Conservation (phyloP, 352 stramenopile genomes). For the Blastocystis sp. region DNA sequence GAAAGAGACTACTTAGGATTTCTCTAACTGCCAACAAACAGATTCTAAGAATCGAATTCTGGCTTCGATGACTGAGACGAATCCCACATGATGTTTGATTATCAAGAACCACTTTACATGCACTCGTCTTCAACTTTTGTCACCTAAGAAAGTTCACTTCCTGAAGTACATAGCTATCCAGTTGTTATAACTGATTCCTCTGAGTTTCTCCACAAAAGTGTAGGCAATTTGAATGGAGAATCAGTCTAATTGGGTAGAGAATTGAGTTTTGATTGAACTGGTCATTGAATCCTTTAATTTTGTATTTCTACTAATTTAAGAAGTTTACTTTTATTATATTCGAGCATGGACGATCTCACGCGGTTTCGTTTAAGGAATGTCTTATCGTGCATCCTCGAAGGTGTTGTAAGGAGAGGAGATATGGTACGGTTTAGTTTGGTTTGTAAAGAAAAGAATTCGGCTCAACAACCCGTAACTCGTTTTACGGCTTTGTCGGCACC, state of each 20-base stretch:
- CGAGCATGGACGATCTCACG: slow-evolving; percentile 12
- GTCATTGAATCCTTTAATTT: no score
- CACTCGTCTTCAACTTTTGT: not conserved
- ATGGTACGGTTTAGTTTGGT: not conserved
- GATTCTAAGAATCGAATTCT: not conserved
- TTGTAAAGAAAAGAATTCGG: not conserved
- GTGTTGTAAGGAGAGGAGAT: slow-evolving; percentile 39
- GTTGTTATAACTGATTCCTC: no score
- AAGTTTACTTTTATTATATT: not conserved
- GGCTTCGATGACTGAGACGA: not conserved
- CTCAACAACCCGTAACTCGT: not conserved
- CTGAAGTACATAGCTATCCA: no score
- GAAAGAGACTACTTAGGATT: not conserved
- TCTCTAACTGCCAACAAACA: not conserved
- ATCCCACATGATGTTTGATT: not conserved
- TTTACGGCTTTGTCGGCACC: slow-evolving; percentile 16
- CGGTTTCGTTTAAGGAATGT: slow-evolving; percentile 55
- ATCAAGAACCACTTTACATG: not conserved
- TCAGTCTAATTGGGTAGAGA: no score
- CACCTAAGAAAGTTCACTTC: no score
- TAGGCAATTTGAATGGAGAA: no score
- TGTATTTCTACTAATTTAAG: not conserved
- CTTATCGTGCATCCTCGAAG: slow-evolving; percentile 46
- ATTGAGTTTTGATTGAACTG: no score
- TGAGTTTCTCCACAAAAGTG: no score